Percentiles rank a stretch among this genome's conserved stretches.
Conservation (phyloP, 2,329 filamentous ascomycete genomes). For the Ophiostoma fasciatum region DNA sequence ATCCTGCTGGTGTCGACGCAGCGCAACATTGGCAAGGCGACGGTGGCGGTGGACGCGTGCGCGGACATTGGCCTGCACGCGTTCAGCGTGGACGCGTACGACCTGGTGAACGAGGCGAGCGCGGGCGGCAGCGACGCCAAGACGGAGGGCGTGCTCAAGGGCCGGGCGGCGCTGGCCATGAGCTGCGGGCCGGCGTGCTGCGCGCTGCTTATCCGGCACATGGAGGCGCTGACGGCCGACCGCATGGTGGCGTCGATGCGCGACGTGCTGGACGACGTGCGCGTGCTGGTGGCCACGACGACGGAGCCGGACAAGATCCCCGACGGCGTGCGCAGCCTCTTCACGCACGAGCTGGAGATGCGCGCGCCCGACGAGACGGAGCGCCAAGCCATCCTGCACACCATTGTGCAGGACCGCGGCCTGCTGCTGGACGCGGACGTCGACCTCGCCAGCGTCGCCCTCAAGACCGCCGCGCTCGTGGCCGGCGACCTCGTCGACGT, state of each 20-base stretch:
- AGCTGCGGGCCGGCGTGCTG: conserved; percentile 76
- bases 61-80: conserved; percentile 81
- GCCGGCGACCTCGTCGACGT: conserved; percentile 91
- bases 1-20: conserved; percentile 85
- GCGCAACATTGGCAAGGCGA: conserved; percentile 84
- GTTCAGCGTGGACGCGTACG: conserved; percentile 80
- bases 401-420: conserved; percentile 61
- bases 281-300: conserved; percentile 84
- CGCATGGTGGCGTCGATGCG: conserved; percentile 75
- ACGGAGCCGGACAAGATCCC: conserved; percentile 92
- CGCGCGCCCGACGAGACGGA: conserved; percentile 83
- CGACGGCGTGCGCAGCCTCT: conserved; percentile 75
- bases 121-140: conserved; percentile 83
- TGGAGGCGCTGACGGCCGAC: conserved; percentile 83
- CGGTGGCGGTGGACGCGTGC: conserved; percentile 60
- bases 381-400: conserved; percentile 70
- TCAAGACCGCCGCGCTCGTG: conserved; percentile 91
- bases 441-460: conserved; percentile 68
- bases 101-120: conserved; percentile 83
- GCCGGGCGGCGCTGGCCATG: conserved; percentile 75
- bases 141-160: conserved; percentile 80
- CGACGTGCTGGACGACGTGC: conserved; percentile 62
- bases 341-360: conserved; percentile 93
- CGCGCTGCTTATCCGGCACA: conserved; percentile 70
- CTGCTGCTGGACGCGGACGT: conserved; percentile 70